Conservation (phyloP, 257 asterid species). For the Fraxinus anomala region DNA sequence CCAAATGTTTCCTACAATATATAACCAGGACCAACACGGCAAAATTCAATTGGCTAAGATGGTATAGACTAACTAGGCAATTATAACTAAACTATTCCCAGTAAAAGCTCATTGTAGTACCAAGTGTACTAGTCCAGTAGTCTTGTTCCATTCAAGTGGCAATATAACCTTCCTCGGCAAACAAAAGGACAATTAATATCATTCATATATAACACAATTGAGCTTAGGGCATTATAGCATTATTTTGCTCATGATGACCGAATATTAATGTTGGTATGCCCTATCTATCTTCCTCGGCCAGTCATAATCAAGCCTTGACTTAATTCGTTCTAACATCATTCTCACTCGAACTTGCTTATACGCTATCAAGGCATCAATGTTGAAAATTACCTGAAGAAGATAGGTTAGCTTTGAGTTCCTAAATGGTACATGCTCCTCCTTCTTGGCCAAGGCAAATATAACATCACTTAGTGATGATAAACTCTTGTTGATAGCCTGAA, state of each 20-base stretch:
- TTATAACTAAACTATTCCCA: not conserved
- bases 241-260: not conserved
- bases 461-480: constrained; percentile 89
- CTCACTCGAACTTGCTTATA: not conserved
- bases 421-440: constrained; percentile 91
- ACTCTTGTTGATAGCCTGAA: constrained; percentile 92
- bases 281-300: not conserved
- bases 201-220: not conserved
- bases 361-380: not conserved
- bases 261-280: not conserved
- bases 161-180: too few relatives aligned
- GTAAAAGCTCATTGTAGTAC: not conserved
- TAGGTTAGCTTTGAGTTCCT: constrained; percentile 93
- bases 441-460: constrained; percentile 90
- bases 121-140: not conserved
- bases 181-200: too few relatives aligned
- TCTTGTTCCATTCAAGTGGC: too few relatives aligned
- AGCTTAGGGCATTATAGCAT: not conserved
- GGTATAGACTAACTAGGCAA: not conserved
- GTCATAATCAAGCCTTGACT: not conserved
- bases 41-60: not conserved
- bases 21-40: not conserved
- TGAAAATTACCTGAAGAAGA: constrained; percentile 86
- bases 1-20: not conserved
- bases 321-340: not conserved